These are phyloP conservation scores for Borovskyia barvae DNA, from an alignment of 208 protist genomes.

Conservation along the genomic window DNA sequence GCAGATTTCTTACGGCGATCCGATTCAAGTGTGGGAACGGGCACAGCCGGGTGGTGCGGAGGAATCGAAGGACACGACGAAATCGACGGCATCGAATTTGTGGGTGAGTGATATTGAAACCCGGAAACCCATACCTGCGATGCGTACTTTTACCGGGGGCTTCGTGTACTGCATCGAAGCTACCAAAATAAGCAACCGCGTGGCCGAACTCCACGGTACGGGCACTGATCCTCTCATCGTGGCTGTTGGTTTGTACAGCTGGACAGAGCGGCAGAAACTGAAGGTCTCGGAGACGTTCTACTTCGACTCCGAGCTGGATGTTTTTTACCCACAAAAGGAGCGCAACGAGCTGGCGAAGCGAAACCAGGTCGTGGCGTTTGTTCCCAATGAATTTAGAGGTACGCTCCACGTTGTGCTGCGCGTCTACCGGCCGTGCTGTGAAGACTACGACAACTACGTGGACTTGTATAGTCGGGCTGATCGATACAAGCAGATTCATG, in stretches of 20 bases:
- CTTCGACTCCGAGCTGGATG: constrained; percentile 75
- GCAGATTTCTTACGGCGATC: constrained; percentile 76
- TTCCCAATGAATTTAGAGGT: constrained; percentile 75
- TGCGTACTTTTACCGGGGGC: constrained; percentile 72
- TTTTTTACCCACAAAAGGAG: constrained; percentile 85
- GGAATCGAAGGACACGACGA: constrained; percentile 4
- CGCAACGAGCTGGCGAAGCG: constrained; percentile 45
- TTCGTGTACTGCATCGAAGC: constrained; percentile 53
- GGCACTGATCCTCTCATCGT: constrained; percentile 76
- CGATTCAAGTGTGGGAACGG: constrained; percentile 78
- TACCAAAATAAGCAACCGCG: constrained; percentile 48
- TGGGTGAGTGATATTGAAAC: constrained; percentile 76
- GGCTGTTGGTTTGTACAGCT: constrained; percentile 56
- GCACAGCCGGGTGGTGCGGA: constrained; percentile 2
- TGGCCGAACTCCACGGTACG: constrained; percentile 67
- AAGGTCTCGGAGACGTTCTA: constrained; percentile 90
- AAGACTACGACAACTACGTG: constrained; percentile 85
- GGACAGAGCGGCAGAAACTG: constrained; percentile 32
- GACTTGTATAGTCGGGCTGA: constrained; percentile 82
- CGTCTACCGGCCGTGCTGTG: constrained; percentile 62
- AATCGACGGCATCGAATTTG: constrained; percentile 39
- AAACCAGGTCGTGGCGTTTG: constrained; percentile 71
- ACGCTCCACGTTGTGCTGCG: constrained; percentile 70
- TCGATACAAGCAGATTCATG: constrained; percentile 75
- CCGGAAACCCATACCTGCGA: constrained; percentile 68